Conservation (phyloP, 345 rosid species). For the Eucalyptus caleyi region DNA sequence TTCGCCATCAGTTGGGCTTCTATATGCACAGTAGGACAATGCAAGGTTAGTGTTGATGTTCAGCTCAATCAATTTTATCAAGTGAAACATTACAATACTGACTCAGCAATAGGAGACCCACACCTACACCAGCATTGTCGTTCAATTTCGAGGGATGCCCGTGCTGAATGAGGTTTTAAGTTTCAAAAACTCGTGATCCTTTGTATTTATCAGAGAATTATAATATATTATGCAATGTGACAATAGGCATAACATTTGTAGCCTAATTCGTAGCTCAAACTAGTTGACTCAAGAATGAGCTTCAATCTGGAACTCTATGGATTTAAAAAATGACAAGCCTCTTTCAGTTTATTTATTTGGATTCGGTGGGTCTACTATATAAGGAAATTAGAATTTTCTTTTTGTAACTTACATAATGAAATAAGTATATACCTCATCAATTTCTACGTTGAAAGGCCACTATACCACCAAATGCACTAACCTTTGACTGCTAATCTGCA, state of each 20-base stretch:
- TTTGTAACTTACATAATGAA: not conserved
- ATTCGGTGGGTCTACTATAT: not conserved
- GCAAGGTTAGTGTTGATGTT: not conserved
- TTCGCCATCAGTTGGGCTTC: conserved; percentile 91
- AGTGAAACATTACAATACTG: not conserved
- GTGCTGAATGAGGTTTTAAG: not conserved
- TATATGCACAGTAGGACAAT: not conserved
- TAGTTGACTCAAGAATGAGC: not conserved
- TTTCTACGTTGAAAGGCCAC: conserved; percentile 84
- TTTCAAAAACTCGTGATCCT: fast-evolving
- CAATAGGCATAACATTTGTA: not conserved
- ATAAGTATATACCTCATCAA: conserved; percentile 55
- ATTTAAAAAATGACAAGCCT: not conserved
- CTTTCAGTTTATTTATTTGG: not conserved
- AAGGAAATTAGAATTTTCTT: not conserved
- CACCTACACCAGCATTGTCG: not conserved
- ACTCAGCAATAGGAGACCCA: not conserved
- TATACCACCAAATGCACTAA: conserved; percentile 83
- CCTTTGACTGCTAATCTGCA: conserved; percentile 81
- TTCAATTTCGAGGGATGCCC: not conserved
- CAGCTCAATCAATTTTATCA: not conserved
- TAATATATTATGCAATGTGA: not conserved
- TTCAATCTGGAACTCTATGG: not conserved
- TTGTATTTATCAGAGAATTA: not conserved
- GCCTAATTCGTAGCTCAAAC: not conserved